Base-by-base conservation (phyloP, 139 green algal genomes). In the Limnomonas spitsbergensis region DNA sequence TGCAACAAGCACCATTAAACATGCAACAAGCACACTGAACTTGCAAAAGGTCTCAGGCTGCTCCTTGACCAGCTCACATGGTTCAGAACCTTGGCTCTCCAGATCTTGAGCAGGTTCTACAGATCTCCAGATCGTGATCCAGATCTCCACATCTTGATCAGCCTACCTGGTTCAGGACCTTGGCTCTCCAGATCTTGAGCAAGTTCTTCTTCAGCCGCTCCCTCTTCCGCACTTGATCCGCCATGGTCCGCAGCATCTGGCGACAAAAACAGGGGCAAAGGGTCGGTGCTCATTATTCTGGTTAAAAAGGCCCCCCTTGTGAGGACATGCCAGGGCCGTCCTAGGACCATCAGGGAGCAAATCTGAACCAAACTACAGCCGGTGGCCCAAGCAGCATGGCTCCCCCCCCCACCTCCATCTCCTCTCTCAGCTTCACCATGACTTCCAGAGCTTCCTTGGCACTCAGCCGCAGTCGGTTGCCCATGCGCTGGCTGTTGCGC, bases 161-260 rank as follows among this genome's bases (percentile, higher is more conserved):
- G 14, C 68, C 31, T 74, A 74, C 68, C 68, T 47, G 68, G 3
- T 42, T 42, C 27, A 74, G 81, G 74, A 34, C 40, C 76, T 84
- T 70, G 71, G 81, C 69, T 38, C 81, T 80, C 76, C 81, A 87
- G 38, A 84, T 54, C 68, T 84, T 81, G n/a, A 88, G 54, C 81
- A 88, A 66, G 74, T 85, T 79, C 66, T 85, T 85, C 79, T 90
- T 90, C 34, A 84, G 53, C 47, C 85, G 83, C 81, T 90, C 86
- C 38, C 86, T 83, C 77, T 90, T 90, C 38, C 86, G 81, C 2
- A 90, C 81, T 80, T 90, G 86, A 69, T 90, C 86, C 0, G 86
- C 83, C 29, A 85, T 53, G 2, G 79, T 90, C 26, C 86, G 86
- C 69, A 90, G 53, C 38, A 68, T 27, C 82, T 86, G 74, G 52